A percentile compares a stretch with the other conserved stretches of the same genome.
Conservation (phyloP, 1,284 basidiomycete species). For the Fomitopsis schrenkii region DNA sequence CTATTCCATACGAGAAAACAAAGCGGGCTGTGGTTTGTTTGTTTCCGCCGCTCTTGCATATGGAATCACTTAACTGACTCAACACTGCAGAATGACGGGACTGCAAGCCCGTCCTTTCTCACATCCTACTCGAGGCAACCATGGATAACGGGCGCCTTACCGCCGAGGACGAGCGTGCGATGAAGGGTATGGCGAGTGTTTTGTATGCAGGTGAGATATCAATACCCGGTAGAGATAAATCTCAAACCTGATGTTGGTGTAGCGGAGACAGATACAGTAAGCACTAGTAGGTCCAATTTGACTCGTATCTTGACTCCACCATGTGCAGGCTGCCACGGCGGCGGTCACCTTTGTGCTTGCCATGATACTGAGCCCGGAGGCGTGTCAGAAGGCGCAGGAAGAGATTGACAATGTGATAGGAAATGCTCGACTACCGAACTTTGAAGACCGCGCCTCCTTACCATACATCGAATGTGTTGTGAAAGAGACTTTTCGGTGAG, state of each 20-base stretch:
- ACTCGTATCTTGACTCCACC: background rate
- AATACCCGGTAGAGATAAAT: background rate
- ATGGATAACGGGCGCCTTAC: conserved; percentile 8
- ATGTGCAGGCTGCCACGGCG: conserved; percentile 38
- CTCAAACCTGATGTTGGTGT: background rate
- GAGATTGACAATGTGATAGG: conserved; percentile 53
- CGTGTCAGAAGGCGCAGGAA: conserved; percentile 44
- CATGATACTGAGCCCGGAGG: conserved; percentile 47
- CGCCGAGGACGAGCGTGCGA: conserved; percentile 43
- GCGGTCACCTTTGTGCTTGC: conserved; percentile 44
- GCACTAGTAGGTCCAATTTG: background rate
- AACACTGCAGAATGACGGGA: conserved; percentile 32
- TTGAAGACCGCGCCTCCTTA: conserved; percentile 43
- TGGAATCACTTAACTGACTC: background rate
- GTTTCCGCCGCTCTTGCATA: background rate
- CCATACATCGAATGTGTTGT: conserved; percentile 50
- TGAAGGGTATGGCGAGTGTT: conserved; percentile 51
- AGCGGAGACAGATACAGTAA: conserved; percentile 32
- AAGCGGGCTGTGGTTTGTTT: conserved; percentile 42
- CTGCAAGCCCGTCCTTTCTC: conserved; percentile 46
- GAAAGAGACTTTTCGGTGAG: conserved; percentile 45
- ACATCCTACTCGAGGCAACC: conserved; percentile 39
- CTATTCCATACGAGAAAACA: conserved; percentile 49
- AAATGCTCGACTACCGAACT: conserved; percentile 38
- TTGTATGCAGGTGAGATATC: conserved; percentile 36